Evolutionary conservation across 2,329 filamentous ascomycete genomes (phyloP).

Genomic region (Biscogniauxia sp.): DNA sequence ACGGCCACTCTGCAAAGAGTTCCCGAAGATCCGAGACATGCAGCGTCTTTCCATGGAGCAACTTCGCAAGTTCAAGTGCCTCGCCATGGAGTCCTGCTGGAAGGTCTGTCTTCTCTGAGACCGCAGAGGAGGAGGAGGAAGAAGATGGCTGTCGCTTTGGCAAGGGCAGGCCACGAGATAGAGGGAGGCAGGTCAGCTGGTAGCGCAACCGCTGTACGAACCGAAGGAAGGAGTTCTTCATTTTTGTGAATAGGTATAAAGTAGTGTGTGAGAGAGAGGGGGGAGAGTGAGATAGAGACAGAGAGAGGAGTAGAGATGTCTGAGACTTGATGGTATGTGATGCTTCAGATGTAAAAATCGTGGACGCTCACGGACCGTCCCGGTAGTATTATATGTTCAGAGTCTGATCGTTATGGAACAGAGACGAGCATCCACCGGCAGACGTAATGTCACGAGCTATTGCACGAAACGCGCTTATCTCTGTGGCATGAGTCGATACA

Average conservation of each 20-base stretch:
- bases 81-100: constrained; percentile 21
- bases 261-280: background rate
- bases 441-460: background rate
- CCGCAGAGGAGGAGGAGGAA: background rate
- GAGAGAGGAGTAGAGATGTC: background rate
- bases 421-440: background rate
- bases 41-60: constrained; percentile 23
- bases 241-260: background rate
- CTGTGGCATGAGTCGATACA: background rate
- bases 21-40: constrained; percentile 26
- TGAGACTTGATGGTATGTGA: background rate
- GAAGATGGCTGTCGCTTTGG: constrained; percentile 1
- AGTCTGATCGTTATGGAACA: background rate
- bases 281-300: no score
- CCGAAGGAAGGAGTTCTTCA: constrained; percentile 7
- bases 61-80: constrained; percentile 19
- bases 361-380: background rate
- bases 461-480: background rate
- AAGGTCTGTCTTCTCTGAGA: constrained; percentile 2
- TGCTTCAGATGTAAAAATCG: background rate
- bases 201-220: constrained; percentile 16
- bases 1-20: constrained; percentile 25
- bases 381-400: background rate
- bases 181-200: constrained; percentile 12
- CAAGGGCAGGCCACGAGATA: background rate